Evolutionary conservation across 2,329 filamentous ascomycete species (phyloP).

Genomic region (Penicillium glabrum): DNA sequence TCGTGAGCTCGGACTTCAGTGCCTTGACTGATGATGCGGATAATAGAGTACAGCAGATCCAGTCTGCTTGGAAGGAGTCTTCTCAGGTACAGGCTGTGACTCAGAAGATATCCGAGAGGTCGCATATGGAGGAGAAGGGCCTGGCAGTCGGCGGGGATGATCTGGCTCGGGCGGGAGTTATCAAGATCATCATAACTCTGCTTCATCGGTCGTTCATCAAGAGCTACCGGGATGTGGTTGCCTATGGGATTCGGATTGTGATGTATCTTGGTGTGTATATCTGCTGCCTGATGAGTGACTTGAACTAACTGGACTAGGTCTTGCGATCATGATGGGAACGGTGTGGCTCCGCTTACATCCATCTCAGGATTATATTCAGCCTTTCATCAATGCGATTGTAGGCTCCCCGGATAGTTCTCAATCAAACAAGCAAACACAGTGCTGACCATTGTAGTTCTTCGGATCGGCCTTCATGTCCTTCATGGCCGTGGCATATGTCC

Average conservation of each 20-base stretch:
- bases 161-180: conserved; percentile 42
- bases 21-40: conserved; percentile 48
- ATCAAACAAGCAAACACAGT: background rate
- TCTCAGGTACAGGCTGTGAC: conserved; percentile 34
- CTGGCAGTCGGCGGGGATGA: conserved; percentile 15
- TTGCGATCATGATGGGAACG: conserved; percentile 85
- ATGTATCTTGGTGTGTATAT: conserved; percentile 68
- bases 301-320: conserved; percentile 39
- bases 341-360: conserved; percentile 75
- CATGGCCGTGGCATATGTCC: conserved; percentile 83
- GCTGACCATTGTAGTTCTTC: conserved; percentile 53
- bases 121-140: conserved; percentile 26
- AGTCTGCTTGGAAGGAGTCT: conserved; percentile 57
- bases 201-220: conserved; percentile 81
- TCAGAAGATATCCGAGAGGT: conserved; percentile 26
- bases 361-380: conserved; percentile 71
- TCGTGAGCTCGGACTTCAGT: conserved; percentile 75
- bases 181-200: conserved; percentile 61
- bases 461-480: conserved; percentile 75
- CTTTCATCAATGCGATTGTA: conserved; percentile 76
- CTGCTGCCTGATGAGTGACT: background rate
- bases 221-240: conserved; percentile 78
- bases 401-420: conserved; percentile 16
- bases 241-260: conserved; percentile 76
- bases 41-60: conserved; percentile 55